These are phyloP conservation scores for Mycena chlorophos DNA, from an alignment of 768 basidiomycete species.

Conservation along the genomic window DNA sequence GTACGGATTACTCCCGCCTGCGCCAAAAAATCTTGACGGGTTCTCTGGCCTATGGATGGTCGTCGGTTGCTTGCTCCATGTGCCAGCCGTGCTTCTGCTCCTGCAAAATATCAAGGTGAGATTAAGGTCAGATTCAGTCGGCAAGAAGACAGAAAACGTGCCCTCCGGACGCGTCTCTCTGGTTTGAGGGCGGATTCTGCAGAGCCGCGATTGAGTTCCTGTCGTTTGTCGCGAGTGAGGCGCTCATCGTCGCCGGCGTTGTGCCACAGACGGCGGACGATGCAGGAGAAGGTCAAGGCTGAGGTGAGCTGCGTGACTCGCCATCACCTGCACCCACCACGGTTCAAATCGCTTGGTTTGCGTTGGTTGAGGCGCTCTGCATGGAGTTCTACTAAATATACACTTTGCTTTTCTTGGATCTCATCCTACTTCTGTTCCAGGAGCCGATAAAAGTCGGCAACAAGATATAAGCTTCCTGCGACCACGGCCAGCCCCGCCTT, in stretches of 20 bases:
- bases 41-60: not conserved
- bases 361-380: no score
- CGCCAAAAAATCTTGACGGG: not conserved
- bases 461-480: slow-evolving; percentile 92
- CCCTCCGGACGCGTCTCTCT: not conserved
- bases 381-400: no score
- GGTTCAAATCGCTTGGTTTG: no score
- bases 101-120: not conserved
- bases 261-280: not conserved
- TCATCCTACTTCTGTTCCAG: slow-evolving; percentile 20
- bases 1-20: not conserved
- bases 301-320: not conserved
- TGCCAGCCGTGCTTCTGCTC: not conserved
- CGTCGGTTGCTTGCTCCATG: not conserved
- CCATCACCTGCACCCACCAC: not conserved
- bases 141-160: not conserved
- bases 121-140: not conserved
- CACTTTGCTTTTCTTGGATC: not conserved
- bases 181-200: not conserved
- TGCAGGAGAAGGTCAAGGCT: not conserved
- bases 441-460: slow-evolving; percentile 86
- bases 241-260: not conserved
- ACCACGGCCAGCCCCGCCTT: slow-evolving; percentile 59
- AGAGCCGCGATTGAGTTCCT: not conserved
- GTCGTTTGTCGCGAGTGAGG: not conserved